These are phyloP conservation scores for Cercospora sojina DNA, from an alignment of 2,329 filamentous ascomycete genomes.

Conservation along the genomic window DNA sequence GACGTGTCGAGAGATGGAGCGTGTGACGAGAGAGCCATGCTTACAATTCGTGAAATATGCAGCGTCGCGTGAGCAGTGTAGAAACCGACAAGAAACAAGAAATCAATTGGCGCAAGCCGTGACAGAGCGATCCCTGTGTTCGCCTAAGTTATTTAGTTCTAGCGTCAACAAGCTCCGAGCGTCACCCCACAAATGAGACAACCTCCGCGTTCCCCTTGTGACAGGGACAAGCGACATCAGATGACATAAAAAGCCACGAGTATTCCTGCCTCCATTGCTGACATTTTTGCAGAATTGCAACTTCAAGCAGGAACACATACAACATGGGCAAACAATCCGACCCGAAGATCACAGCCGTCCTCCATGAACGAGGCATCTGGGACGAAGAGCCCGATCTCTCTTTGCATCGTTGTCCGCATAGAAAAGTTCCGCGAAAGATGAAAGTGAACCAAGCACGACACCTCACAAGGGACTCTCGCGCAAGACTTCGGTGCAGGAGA, in stretches of 20 bases:
- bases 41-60: neutral
- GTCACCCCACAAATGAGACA: neutral
- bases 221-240: neutral
- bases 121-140: neutral
- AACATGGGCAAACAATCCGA: neutral
- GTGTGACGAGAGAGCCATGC: neutral
- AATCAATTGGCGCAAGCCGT: neutral
- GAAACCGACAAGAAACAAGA: neutral
- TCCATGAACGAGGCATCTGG: neutral
- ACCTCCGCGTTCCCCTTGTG: neutral
- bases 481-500: neutral
- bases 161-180: neutral
- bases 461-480: neutral
- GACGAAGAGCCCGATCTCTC: neutral
- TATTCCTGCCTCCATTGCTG: neutral
- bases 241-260: neutral
- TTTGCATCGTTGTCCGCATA: neutral
- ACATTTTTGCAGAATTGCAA: neutral
- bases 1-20: neutral
- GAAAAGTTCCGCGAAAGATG: conserved; percentile 3
- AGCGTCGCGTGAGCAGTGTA: neutral
- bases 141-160: neutral
- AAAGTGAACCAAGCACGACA: neutral
- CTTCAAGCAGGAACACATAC: neutral
- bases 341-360: neutral